Percentiles rank a stretch among this genome's conserved stretches.
Evolutionary conservation across 2,329 filamentous ascomycete species (phyloP).

Genomic region (Zymoseptoria passerinii): DNA sequence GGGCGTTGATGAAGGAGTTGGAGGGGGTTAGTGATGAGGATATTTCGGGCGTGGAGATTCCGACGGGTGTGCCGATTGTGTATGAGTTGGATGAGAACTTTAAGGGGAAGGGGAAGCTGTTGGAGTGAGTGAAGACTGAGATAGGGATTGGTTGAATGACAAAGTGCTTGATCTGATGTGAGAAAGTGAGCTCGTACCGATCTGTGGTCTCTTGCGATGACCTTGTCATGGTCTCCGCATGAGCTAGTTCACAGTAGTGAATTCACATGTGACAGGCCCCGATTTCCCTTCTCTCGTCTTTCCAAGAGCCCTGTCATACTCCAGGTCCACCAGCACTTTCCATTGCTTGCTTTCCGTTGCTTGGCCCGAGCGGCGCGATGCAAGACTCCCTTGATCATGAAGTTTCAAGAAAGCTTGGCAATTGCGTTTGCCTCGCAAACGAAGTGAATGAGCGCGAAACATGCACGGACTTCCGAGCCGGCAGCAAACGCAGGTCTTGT

Average conservation of each 20-base stretch:
- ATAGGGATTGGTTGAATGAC: background rate
- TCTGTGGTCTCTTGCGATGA: background rate
- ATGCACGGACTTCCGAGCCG: background rate
- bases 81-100: conserved; percentile 10
- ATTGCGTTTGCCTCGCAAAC: background rate
- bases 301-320: background rate
- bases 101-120: background rate
- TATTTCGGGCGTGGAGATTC: conserved; percentile 10
- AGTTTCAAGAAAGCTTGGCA: background rate
- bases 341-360: too few relatives aligned
- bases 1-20: conserved; percentile 10
- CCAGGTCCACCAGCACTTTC: background rate
- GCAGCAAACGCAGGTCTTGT: background rate
- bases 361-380: too few relatives aligned
- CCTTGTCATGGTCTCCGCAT: too few relatives aligned
- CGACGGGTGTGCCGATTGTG: conserved; percentile 9
- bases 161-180: background rate
- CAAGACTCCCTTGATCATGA: background rate
- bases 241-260: too few relatives aligned
- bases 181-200: background rate
- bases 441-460: background rate
- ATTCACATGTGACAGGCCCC: too few relatives aligned
- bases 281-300: background rate
- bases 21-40: conserved; percentile 9
- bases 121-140: background rate